Evolutionary conservation across 2,329 filamentous ascomycete genomes (phyloP).

Genomic region (Polytolypa hystricis): DNA sequence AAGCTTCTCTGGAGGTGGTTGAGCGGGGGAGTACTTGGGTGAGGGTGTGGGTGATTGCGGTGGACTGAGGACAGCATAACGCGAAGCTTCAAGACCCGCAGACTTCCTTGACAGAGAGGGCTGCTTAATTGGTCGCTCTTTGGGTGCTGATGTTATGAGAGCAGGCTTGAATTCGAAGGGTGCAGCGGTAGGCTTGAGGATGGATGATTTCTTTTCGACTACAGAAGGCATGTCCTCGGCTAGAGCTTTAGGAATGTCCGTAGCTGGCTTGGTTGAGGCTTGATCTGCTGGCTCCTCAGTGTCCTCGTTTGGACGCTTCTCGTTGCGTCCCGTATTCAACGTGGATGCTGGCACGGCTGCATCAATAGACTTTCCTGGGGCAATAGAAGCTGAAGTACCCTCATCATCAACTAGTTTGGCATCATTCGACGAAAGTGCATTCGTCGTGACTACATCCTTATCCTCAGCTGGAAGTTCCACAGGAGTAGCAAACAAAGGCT

Average conservation of each 20-base stretch:
- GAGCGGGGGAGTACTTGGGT: slow-evolving; percentile 7
- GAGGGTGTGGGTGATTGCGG: slow-evolving; percentile 12
- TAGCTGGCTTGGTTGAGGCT: neutral
- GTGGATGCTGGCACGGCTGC: slow-evolving; percentile 37
- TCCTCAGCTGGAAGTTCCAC: slow-evolving; percentile 24
- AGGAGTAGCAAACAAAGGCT: slow-evolving; percentile 59
- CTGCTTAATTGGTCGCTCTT: slow-evolving; percentile 12
- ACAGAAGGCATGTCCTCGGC: no score
- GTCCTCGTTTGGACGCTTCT: neutral
- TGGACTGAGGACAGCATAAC: slow-evolving; percentile 23
- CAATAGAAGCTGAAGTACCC: slow-evolving; percentile 8
- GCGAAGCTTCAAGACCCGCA: slow-evolving; percentile 24
- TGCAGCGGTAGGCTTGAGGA: slow-evolving; percentile 37
- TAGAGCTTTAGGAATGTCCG: slow-evolving; percentile 8
- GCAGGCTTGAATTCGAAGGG: slow-evolving; percentile 48
- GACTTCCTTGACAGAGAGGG: slow-evolving; percentile 10
- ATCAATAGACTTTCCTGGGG: slow-evolving; percentile 38
- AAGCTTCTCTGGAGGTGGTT: slow-evolving; percentile 7
- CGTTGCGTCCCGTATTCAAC: no score
- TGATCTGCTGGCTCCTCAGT: slow-evolving; percentile 4
- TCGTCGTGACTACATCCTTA: slow-evolving; percentile 2
- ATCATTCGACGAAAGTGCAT: neutral
- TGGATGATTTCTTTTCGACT: neutral
- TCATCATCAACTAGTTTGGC: neutral
- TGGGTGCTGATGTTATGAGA: slow-evolving; percentile 14